These are phyloP conservation scores for Claviceps fusiformis DNA, from an alignment of 2,329 filamentous ascomycete species.

Conservation along the genomic window DNA sequence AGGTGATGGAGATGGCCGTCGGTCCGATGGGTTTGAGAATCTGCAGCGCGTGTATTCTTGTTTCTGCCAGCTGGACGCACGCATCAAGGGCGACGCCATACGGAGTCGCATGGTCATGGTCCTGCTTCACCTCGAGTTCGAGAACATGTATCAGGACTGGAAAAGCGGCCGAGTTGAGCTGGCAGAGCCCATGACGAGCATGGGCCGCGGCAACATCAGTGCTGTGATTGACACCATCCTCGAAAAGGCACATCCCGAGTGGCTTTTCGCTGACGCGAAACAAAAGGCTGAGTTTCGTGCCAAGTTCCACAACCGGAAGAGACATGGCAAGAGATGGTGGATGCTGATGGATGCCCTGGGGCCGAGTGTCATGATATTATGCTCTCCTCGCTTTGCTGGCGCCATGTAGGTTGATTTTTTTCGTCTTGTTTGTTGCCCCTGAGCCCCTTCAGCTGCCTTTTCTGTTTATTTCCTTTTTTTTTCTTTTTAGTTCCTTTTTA, in stretches of 20 bases:
- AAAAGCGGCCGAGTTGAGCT: not conserved
- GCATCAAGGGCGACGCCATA: not conserved
- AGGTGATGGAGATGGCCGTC: not conserved
- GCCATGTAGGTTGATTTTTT: not conserved
- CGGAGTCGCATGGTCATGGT: not conserved
- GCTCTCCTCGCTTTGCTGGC: not conserved
- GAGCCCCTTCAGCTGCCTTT: too few relatives aligned
- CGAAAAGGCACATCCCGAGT: not conserved
- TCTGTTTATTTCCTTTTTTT: too few relatives aligned
- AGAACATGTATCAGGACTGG: not conserved
- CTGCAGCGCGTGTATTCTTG: not conserved
- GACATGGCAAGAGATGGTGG: slow-evolving; percentile 1
- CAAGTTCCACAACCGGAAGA: not conserved
- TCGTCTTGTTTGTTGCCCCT: too few relatives aligned
- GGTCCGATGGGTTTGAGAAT: not conserved
- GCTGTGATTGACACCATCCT: not conserved
- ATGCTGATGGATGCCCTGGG: not conserved
- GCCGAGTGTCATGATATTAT: not conserved
- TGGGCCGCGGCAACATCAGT: not conserved
- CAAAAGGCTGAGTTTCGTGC: not conserved
- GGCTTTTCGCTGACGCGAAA: not conserved
- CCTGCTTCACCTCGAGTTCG: not conserved
- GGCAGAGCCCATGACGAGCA: not conserved
- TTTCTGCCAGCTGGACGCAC: not conserved
- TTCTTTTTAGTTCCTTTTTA: too few relatives aligned